Evolutionary conservation across 2,329 filamentous ascomycete species (phyloP).

Genomic region (Falciphora oryzae): DNA sequence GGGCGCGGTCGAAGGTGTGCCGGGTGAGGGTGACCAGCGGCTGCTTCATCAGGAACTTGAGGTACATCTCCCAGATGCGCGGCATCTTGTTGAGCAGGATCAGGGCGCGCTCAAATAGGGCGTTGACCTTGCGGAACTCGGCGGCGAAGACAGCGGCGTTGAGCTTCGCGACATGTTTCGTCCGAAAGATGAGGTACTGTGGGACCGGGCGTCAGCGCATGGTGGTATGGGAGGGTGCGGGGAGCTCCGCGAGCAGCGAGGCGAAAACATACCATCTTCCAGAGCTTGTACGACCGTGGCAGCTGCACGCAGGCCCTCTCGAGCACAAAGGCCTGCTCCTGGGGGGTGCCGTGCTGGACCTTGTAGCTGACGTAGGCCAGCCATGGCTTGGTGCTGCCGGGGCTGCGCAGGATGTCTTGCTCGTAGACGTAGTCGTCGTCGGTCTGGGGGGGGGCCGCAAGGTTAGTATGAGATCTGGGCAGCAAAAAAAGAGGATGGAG

Average conservation of each 20-base stretch:
- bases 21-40: constrained; percentile 85
- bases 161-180: constrained; percentile 71
- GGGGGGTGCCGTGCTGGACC: constrained; percentile 71
- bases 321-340: constrained; percentile 82
- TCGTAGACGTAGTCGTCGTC: constrained; percentile 94
- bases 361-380: constrained; percentile 92
- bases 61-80: constrained; percentile 95
- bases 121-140: constrained; percentile 91
- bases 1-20: constrained; percentile 83
- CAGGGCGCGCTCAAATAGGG: constrained; percentile 86
- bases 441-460: constrained; percentile 24
- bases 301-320: constrained; percentile 87
- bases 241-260: neutral
- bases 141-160: constrained; percentile 74
- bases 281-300: constrained; percentile 94
- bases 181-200: constrained; percentile 80
- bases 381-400: constrained; percentile 87
- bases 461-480: neutral
- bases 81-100: constrained; percentile 99
- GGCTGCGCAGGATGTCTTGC: constrained; percentile 85
- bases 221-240: neutral
- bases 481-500: neutral
- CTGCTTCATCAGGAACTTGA: constrained; percentile 83
- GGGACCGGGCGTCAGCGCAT: constrained; percentile 18
- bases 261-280: constrained; percentile 69